Evolutionary conservation across 768 basidiomycete genomes (phyloP).

Genomic region (Mycena leptocephala): DNA sequence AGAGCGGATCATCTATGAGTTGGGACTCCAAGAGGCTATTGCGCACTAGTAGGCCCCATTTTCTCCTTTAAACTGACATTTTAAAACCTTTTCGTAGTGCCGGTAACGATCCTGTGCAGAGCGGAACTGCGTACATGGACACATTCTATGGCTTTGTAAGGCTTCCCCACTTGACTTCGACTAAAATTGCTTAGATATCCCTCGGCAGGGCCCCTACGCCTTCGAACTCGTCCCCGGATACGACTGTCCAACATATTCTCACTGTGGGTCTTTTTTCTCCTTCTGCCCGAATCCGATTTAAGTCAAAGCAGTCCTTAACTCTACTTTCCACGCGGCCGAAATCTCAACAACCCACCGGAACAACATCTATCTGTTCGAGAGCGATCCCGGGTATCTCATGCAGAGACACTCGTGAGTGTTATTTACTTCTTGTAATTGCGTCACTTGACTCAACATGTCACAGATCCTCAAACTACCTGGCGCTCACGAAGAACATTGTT

Average conservation of each 20-base stretch:
- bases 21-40: conserved; percentile 43
- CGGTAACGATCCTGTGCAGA: conserved; percentile 68
- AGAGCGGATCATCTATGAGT: conserved; percentile 70
- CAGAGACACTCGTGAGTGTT: conserved; percentile 37
- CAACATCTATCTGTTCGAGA: conserved; percentile 71
- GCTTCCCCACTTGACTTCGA: no score
- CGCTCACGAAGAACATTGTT: conserved; percentile 39
- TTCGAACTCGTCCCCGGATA: conserved; percentile 69
- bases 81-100: conserved; percentile 44
- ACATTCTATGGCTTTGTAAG: conserved; percentile 42
- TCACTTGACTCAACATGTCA: neutral
- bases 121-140: conserved; percentile 68
- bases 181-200: conserved; percentile 27
- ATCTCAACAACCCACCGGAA: conserved; percentile 60
- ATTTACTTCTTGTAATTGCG: neutral
- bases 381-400: conserved; percentile 56
- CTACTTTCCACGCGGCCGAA: conserved; percentile 60
- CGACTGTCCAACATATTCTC: conserved; percentile 69
- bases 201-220: conserved; percentile 61
- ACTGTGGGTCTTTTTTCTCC: conserved; percentile 41
- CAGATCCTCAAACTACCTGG: conserved; percentile 30
- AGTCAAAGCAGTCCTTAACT: conserved; percentile 54
- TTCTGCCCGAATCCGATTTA: neutral
- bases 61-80: neutral
- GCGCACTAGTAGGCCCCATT: conserved; percentile 25